phyloP scores from a whole-genome alignment of 2,329 filamentous ascomycete genomes.

The Cryphonectria naterciae region DNA sequence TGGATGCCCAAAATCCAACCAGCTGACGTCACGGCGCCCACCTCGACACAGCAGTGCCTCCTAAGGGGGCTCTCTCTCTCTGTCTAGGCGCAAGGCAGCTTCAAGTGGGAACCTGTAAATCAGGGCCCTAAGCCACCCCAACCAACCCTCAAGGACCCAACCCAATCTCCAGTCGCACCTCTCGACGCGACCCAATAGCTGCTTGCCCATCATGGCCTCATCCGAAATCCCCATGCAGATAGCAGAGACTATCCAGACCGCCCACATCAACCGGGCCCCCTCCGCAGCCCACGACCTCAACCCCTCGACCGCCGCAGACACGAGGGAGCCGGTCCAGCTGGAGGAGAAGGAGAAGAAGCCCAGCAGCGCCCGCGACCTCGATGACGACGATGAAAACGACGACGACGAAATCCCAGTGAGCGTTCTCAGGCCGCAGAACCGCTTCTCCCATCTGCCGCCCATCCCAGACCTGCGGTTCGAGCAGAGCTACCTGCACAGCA shows the following conservation, averaged over 20 bases:
- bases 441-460: constrained; percentile 55
- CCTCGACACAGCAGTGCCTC: neutral
- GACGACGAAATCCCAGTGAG: constrained; percentile 73
- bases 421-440: constrained; percentile 60
- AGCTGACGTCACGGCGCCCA: constrained; percentile 27
- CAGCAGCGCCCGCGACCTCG: constrained; percentile 11
- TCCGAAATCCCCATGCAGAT: constrained; percentile 66
- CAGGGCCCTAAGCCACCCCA: constrained; percentile 1
- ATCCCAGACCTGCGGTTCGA: constrained; percentile 94
- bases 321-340: constrained; percentile 60
- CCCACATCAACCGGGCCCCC: constrained; percentile 74
- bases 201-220: constrained; percentile 49
- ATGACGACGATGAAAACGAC: constrained; percentile 46
- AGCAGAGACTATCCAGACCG: constrained; percentile 79
- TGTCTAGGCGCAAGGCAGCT: neutral
- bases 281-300: constrained; percentile 77
- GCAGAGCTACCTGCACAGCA: constrained; percentile 94
- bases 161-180: neutral
- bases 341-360: constrained; percentile 27
- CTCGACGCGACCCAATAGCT: neutral
- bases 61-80: neutral
- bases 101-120: neutral
- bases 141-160: neutral
- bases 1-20: neutral
- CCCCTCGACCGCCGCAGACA: constrained; percentile 74